Evolutionary conservation across 2,329 filamentous ascomycete species (phyloP).

Genomic region (Eutypa lata): DNA sequence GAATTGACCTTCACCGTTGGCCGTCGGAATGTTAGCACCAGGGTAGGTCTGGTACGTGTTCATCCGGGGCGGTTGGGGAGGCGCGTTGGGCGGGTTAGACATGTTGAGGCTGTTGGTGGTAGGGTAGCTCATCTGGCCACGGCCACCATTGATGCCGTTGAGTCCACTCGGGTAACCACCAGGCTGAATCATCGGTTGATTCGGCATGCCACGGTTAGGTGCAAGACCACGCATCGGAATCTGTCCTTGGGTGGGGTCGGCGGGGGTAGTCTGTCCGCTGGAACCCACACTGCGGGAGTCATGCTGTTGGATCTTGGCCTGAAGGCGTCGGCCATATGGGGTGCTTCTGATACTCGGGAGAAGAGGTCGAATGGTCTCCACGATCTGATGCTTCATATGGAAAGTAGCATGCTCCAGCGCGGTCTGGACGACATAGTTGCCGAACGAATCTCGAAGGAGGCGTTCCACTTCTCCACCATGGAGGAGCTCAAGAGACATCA

Average conservation of each 20-base stretch:
- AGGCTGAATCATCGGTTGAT: conserved; percentile 33
- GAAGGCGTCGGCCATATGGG: conserved; percentile 90
- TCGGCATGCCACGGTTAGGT: conserved; percentile 41
- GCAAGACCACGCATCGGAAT: conserved; percentile 42
- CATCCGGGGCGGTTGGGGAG: conserved; percentile 28
- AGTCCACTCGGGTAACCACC: conserved; percentile 28
- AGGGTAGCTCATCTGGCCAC: conserved; percentile 34
- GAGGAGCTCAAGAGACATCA: conserved; percentile 82
- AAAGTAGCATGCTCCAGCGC: conserved; percentile 81
- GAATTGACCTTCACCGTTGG: conserved; percentile 22
- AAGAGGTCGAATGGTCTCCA: conserved; percentile 82
- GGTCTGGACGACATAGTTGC: conserved; percentile 98
- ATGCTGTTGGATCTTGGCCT: conserved; percentile 74
- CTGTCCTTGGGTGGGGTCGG: conserved; percentile 53
- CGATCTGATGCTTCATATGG: conserved; percentile 68
- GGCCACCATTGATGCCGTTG: conserved; percentile 29
- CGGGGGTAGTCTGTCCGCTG: conserved; percentile 49
- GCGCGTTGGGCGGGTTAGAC: conserved; percentile 17
- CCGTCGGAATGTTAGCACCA: conserved; percentile 17
- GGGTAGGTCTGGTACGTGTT: conserved; percentile 26
- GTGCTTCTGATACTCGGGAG: conserved; percentile 83
- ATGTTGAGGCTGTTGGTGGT: conserved; percentile 29
- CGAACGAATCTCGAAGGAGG: conserved; percentile 86
- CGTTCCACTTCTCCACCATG: conserved; percentile 75
- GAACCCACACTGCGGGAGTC: conserved; percentile 44